These are phyloP conservation scores for Solanum etuberosum DNA, from an alignment of 257 asterid genomes.

Conservation along the genomic window DNA sequence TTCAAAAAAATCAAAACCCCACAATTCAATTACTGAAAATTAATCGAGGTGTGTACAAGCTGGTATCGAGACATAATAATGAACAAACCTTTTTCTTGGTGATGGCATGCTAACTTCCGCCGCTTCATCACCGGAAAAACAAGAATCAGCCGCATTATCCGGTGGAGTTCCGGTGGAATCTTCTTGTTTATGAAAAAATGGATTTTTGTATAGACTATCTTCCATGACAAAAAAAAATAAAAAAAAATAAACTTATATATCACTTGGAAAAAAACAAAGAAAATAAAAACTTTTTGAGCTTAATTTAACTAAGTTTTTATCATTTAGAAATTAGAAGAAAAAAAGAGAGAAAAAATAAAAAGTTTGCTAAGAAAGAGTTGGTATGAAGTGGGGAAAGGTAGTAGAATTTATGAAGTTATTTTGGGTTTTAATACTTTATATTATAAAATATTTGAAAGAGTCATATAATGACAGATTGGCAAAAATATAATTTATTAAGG, in stretches of 20 bases:
- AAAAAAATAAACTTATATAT: not conserved
- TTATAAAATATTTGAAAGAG: constrained; percentile 1
- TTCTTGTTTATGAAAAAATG: constrained; percentile 19
- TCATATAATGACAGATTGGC: constrained; percentile 66
- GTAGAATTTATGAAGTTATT: constrained; percentile 23
- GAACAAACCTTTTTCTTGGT: constrained; percentile 55
- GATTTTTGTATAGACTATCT: constrained; percentile 13
- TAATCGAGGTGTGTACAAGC: not conserved
- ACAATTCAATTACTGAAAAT: not conserved
- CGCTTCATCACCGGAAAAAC: constrained; percentile 47
- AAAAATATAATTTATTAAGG: constrained; percentile 38
- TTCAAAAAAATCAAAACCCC: not conserved
- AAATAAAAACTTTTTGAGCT: not conserved
- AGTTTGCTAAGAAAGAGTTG: constrained; percentile 14
- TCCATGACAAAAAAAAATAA: constrained; percentile 10
- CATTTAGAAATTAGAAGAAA: constrained; percentile 3
- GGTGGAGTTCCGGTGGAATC: constrained; percentile 31
- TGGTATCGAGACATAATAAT: not conserved
- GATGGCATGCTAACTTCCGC: constrained; percentile 37
- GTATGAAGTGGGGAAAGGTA: constrained; percentile 21
- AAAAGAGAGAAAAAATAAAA: not conserved
- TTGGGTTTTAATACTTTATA: constrained; percentile 17
- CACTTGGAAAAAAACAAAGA: not conserved
- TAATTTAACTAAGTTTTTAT: not conserved
- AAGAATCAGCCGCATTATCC: constrained; percentile 35